Conservation (phyloP, 2,329 filamentous ascomycete species). For the Trichoderma sp. region DNA sequence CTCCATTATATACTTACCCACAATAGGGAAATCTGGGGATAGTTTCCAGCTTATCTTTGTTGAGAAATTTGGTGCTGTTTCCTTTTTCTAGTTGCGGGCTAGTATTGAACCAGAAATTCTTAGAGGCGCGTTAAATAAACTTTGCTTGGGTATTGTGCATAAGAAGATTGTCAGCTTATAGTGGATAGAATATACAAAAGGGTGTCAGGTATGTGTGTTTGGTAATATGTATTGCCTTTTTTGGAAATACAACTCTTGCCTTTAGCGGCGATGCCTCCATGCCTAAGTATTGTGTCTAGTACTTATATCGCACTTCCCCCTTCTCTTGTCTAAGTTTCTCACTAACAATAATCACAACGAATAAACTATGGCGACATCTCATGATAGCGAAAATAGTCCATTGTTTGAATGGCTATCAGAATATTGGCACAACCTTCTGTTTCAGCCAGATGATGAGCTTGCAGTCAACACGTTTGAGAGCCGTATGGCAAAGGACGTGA, state of each 20-base stretch:
- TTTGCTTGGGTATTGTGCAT: neutral
- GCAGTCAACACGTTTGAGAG: neutral
- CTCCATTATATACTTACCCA: neutral
- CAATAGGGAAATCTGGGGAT: neutral
- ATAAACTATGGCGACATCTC: neutral
- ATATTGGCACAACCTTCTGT: neutral
- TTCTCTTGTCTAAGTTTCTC: neutral
- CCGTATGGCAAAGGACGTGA: neutral
- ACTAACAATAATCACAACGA: neutral
- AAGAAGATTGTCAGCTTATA: neutral
- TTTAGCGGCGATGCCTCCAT: neutral
- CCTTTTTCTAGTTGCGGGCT: neutral
- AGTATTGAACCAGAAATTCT: neutral
- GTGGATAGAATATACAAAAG: neutral
- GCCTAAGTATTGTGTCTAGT: neutral
- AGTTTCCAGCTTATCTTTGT: neutral
- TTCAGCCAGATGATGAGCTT: neutral
- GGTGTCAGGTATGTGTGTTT: neutral
- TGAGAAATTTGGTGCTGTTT: neutral
- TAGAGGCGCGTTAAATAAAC: neutral
- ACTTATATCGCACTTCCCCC: neutral
- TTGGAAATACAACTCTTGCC: neutral
- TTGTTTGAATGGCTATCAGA: neutral
- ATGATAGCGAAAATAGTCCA: neutral
- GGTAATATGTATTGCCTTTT: neutral